Percentiles rank a stretch among this genome's conserved stretches.
These are phyloP conservation scores for Tricholoma furcatifolium DNA, from an alignment of 768 basidiomycete species.

Conservation along the genomic window DNA sequence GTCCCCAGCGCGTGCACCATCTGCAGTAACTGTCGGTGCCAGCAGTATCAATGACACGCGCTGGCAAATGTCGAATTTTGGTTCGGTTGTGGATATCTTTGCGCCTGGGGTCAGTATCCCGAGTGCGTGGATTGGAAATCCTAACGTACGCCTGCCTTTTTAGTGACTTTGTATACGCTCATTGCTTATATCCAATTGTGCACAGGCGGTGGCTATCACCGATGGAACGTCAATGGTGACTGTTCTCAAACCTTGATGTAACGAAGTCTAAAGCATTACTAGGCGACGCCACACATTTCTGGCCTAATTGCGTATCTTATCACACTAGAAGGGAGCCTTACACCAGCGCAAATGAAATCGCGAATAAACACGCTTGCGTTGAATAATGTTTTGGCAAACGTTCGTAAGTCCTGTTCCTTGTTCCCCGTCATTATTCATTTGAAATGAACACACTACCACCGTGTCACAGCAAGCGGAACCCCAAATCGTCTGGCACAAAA, in stretches of 20 bases:
- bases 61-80: conserved; percentile 35
- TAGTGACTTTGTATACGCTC: background rate
- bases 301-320: conserved; percentile 1
- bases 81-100: conserved; percentile 32
- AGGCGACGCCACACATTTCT: background rate
- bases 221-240: conserved; percentile 29
- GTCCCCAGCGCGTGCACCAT: conserved; percentile 31
- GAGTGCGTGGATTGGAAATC: conserved; percentile 17
- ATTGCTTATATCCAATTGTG: background rate
- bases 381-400: background rate
- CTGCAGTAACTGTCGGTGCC: conserved; percentile 35
- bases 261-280: background rate
- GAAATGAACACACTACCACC: too few species aligned
- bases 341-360: background rate
- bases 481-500: too few species aligned
- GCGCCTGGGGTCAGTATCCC: conserved; percentile 30
- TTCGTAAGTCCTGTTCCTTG: background rate
- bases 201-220: conserved; percentile 19
- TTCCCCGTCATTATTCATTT: background rate
- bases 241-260: background rate
- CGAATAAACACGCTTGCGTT: background rate
- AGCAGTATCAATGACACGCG: conserved; percentile 27
- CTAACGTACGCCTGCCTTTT: conserved; percentile 12
- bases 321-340: background rate
- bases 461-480: too few species aligned